Conservation (phyloP, 495 filamentous ascomycete species). For the Pyrenula massariospora region DNA sequence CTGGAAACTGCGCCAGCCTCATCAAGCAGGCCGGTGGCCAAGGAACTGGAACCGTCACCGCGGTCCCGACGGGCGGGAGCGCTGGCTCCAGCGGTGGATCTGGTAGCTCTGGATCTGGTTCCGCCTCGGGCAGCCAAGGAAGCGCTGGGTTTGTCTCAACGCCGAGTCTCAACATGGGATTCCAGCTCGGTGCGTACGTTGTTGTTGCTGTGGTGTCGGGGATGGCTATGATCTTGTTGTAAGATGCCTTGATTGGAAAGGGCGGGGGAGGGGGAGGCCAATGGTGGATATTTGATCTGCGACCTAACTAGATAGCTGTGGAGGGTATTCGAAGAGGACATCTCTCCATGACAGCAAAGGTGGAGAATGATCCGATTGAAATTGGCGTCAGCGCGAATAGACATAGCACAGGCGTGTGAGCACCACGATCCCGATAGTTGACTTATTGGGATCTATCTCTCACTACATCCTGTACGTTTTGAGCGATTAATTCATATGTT, state of each 20-base stretch:
- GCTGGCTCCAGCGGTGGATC: conserved; percentile 16
- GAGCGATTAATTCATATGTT: too few species aligned
- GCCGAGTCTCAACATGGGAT: conserved; percentile 44
- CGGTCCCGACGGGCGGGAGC: conserved; percentile 33
- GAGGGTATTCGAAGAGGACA: too few species aligned
- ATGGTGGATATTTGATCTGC: too few species aligned
- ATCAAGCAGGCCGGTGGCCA: conserved; percentile 49
- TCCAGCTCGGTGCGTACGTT: conserved; percentile 58
- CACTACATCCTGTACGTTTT: too few species aligned
- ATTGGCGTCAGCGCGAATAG: too few species aligned
- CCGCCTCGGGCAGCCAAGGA: conserved; percentile 15
- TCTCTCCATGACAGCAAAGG: too few species aligned
- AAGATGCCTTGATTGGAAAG: conserved; percentile 13
- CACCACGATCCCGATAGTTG: too few species aligned
- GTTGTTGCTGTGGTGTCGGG: conserved; percentile 56
- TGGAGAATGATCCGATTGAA: too few species aligned
- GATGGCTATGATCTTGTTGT: conserved; percentile 67
- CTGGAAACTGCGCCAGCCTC: conserved; percentile 39
- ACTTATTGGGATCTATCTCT: too few species aligned
- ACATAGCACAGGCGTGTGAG: too few species aligned
- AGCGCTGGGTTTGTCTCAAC: conserved; percentile 31
- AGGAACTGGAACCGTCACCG: conserved; percentile 54
- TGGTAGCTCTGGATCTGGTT: conserved; percentile 27
- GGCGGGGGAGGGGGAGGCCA: too few species aligned
- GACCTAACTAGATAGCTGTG: too few species aligned